Base-by-base conservation (phyloP, 352 stramenopile genomes). In the Pythium folliculosum region DNA sequence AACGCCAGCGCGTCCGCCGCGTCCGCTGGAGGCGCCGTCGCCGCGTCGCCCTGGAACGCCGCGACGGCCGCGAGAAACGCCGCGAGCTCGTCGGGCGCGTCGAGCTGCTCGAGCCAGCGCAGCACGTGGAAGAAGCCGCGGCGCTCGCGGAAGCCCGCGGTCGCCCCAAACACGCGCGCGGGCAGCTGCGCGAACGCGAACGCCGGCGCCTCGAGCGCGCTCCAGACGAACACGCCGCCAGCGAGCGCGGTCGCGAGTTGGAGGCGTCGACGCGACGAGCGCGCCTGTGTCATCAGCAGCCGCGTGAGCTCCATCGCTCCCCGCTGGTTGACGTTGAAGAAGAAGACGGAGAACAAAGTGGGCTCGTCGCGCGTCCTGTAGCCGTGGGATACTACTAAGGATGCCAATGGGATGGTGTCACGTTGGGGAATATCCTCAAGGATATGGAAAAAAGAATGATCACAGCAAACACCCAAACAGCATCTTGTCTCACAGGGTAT, bases 41-140 rank as follows among this genome's bases (percentile, higher is more conserved):
- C n/a, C n/a, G n/a, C n/a, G n/a, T n/a, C 30, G 3, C 10, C 53
- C 22, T 56, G 44, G 51, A 64, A 45, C 38, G 51, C 51, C 37
- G 48, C 43, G 30, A 63, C 14, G 4, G 56, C 50, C 22, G n/a
- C 10, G 13, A 71, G 51, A 16, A 91, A 66, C 21, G 70, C n/a
- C 7, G 63, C 44, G 23, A 91, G 53, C 0, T 85, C 75, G 32
- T 89, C 65, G 17, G 62, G 45, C 1, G 74, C 69, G 37, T 76
- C 72, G 12, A 86, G 60, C 37, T 73, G 78, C 65, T 91, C 82
- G 16, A 89, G 61, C 82, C 81, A 91, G 16, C 73, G 79, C 17
- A 88, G 43, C 8, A 83, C 78, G 35, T 69, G 74, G 54, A 78
- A 67, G 50, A 89, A 91, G 22, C 82, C 78, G 9, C 53, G 67